Conservation (phyloP, 768 basidiomycete species). For the Amanita brunnescens region DNA sequence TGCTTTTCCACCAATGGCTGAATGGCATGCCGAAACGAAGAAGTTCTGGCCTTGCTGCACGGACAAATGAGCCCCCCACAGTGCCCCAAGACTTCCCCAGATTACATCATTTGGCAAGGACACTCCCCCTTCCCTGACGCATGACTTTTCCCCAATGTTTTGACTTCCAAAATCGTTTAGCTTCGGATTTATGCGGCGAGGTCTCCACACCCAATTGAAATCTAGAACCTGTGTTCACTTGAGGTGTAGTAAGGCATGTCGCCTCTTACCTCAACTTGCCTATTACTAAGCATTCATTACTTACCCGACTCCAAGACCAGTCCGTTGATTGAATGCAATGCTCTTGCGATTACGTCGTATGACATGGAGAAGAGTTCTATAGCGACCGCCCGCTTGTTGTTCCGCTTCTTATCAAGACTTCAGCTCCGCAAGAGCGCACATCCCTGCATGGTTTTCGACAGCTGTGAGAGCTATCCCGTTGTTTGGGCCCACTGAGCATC, state of each 20-base stretch:
- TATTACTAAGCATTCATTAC: not conserved
- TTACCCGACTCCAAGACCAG: not conserved
- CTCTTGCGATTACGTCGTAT: too few species aligned
- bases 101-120: not conserved
- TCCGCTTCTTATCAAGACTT: not conserved
- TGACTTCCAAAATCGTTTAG: not conserved
- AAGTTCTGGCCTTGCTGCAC: not conserved
- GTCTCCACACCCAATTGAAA: not conserved
- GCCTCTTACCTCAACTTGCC: too few species aligned
- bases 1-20: not conserved
- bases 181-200: not conserved
- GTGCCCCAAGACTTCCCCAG: not conserved
- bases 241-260: not conserved
- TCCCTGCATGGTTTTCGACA: not conserved
- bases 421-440: not conserved
- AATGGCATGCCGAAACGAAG: not conserved
- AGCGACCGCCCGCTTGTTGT: not conserved
- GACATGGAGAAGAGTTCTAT: not conserved
- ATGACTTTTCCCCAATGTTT: not conserved
- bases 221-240: too few species aligned
- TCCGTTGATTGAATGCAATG: too few species aligned
- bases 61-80: not conserved
- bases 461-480: too few species aligned
- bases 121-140: not conserved
- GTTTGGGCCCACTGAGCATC: too few species aligned